These are phyloP conservation scores for Cadophora luteo-olivacea DNA, from an alignment of 2,329 filamentous ascomycete species.

Conservation along the genomic window DNA sequence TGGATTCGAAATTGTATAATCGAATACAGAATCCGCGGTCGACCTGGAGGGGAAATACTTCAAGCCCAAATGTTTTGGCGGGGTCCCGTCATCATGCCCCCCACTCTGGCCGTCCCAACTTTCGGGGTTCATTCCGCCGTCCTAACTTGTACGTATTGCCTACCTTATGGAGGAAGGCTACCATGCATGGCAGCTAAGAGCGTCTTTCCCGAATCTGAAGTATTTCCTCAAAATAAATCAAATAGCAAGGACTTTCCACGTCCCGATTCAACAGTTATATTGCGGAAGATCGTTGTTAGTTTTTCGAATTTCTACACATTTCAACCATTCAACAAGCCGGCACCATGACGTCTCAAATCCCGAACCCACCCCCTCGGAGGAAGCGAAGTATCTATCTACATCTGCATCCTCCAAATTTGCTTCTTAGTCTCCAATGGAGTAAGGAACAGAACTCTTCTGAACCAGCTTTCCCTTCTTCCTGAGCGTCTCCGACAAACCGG, in stretches of 20 bases:
- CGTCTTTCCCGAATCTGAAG: no score
- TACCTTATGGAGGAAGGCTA: no score
- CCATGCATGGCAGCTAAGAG: no score
- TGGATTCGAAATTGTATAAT: background rate
- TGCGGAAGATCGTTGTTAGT: no score
- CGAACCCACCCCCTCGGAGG: background rate
- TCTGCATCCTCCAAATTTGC: background rate
- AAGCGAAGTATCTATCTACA: background rate
- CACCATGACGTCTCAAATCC: background rate
- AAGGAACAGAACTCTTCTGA: slow-evolving; percentile 15
- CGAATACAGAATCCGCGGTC: background rate
- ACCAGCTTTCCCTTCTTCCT: slow-evolving; percentile 12
- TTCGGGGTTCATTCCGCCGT: background rate
- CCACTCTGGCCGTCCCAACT: background rate
- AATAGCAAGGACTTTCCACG: no score
- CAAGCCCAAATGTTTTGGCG: slow-evolving; percentile 2
- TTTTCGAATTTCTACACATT: background rate
- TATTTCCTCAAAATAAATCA: no score
- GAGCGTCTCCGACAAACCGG: background rate
- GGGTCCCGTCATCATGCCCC: background rate
- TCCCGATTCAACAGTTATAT: no score
- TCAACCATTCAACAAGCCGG: background rate
- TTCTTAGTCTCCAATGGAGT: slow-evolving; percentile 14
- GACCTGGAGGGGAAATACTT: background rate
- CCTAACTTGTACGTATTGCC: no score